Evolutionary conservation across 1,139 yeast species (phyloP), one percentile per base, ranked within the genome.

Genomic region (Lodderomyces margitis): DNA sequence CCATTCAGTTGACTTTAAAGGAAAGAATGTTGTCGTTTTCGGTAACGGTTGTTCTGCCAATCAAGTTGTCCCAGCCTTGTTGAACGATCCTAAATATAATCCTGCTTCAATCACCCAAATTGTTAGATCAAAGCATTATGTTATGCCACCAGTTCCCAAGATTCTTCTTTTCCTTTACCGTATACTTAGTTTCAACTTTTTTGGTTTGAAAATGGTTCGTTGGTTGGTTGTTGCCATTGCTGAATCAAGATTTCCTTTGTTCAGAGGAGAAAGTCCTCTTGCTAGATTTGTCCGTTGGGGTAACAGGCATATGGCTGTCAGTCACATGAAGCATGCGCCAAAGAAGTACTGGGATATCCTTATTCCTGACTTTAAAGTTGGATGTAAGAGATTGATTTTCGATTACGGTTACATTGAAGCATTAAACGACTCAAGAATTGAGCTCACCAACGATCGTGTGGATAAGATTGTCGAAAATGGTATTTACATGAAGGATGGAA

Each of bases 11-110:
- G 62, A 64, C 21, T 55, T 74, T 45, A 57, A 61, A 41, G 62
- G 54, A 33, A 65, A 66, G 39, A 55, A 59, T 5, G 68, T 72
- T 10, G 61, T 64, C n/a, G 65, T 70, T 15, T 52, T 70, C 36
- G 76, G 76, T 21, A 70, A 72, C 45, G 76, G 76, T 4, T 66
- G 75, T 40, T 65, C 74, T 15, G 78, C 74, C 5, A 67, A 66
- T 34, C 77, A 72, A 51, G 59, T 70, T 30, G 51, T 67, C 5
- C 75, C 69, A 3, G 63, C 62, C 1, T 49, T 70, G 36, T 53
- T 70, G 45, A 58, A 57, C 25, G 54, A 55, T 15, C 44, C 46
- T 11, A 10, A 46, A 15, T 60, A 54, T 42, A 56, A 56, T 3
- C 68, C 66, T 2, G 50, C 57, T 40, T 50, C 58, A 2, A 51